These are phyloP conservation scores for Fomitiporia mediterranea DNA, from an alignment of 1,284 basidiomycete species.

Conservation along the genomic window DNA sequence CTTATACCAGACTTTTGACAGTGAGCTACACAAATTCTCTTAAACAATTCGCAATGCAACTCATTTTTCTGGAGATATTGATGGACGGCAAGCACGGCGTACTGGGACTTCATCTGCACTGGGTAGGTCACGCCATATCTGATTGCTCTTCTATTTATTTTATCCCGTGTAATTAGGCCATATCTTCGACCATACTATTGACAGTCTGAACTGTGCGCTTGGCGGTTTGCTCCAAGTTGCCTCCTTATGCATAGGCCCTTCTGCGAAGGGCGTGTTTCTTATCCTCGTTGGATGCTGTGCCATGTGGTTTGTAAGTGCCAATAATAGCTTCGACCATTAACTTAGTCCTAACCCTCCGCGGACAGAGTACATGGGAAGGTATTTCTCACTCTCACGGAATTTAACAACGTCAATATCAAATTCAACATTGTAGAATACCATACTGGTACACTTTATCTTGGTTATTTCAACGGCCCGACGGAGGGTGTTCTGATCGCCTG, in stretches of 20 bases:
- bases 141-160: background rate
- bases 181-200: conserved; percentile 27
- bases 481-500: conserved; percentile 25
- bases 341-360: background rate
- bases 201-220: conserved; percentile 24
- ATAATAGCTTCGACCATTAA: background rate
- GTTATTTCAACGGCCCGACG: conserved; percentile 26
- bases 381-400: background rate
- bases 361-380: conserved; percentile 27
- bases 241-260: conserved; percentile 23
- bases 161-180: conserved; percentile 19
- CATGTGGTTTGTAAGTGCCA: conserved; percentile 25
- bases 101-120: conserved; percentile 25
- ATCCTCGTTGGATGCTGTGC: conserved; percentile 22
- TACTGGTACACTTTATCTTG: conserved; percentile 25
- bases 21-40: conserved; percentile 14
- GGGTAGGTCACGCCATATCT: conserved; percentile 14
- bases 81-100: conserved; percentile 25
- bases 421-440: conserved; percentile 22
- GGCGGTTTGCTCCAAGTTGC: conserved; percentile 23
- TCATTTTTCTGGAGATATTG: conserved; percentile 20
- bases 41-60: background rate
- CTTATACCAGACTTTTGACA: conserved; percentile 27
- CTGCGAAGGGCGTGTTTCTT: conserved; percentile 18
- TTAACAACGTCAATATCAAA: background rate